Conservation (phyloP, 1,139 yeast genomes). For the Magnusiomyces ingens region DNA sequence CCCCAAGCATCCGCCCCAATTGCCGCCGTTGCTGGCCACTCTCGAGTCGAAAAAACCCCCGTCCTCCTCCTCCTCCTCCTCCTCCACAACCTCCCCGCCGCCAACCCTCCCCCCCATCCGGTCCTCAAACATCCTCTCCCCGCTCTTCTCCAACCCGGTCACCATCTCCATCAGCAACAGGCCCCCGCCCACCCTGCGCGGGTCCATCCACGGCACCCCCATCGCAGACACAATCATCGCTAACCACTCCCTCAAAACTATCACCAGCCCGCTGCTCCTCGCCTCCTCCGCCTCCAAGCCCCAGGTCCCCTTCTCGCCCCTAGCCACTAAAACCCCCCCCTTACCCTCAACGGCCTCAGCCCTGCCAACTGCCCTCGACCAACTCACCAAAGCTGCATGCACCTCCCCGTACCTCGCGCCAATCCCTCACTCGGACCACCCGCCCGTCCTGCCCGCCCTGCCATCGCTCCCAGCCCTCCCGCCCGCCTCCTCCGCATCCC, state of each 20-base stretch:
- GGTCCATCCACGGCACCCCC: slow-evolving; percentile 6
- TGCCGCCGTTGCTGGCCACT: too few species aligned
- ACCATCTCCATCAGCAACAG: background rate
- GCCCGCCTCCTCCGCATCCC: too few species aligned
- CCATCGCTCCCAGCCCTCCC: too few species aligned
- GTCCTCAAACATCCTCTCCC: background rate
- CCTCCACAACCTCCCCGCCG: background rate
- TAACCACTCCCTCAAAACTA: slow-evolving; percentile 8
- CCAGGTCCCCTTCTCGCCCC: background rate
- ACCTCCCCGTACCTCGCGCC: slow-evolving; percentile 26
- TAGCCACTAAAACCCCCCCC: background rate
- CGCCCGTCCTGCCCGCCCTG: too few species aligned
- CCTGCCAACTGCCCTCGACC: slow-evolving; percentile 19
- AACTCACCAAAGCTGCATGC: slow-evolving; percentile 23
- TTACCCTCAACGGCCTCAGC: background rate
- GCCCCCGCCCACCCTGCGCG: slow-evolving; percentile 1
- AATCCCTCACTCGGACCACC: slow-evolving; percentile 20
- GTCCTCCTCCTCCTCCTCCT: background rate
- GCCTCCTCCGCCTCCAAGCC: background rate
- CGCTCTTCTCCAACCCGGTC: background rate
- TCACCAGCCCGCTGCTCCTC: slow-evolving; percentile 18
- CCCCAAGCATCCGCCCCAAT: too few species aligned
- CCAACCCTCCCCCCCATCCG: background rate
- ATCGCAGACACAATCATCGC: slow-evolving; percentile 6
- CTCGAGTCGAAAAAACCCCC: background rate